Base-by-base conservation (phyloP, 2,329 filamentous ascomycete genomes). In the Fusarium sp. region DNA sequence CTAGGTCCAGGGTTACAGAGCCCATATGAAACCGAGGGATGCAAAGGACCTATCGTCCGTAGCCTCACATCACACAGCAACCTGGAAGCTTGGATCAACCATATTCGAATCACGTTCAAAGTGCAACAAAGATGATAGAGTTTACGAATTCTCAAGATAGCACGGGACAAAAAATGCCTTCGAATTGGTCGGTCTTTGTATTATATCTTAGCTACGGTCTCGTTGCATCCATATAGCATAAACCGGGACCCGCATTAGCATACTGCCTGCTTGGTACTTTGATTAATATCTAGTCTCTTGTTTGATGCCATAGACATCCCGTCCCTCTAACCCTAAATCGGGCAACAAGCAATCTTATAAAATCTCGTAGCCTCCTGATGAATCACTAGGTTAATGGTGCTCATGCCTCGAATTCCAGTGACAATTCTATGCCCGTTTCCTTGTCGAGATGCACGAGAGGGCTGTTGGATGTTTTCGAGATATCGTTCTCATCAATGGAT, bases 361-460 rank as follows among this genome's bases (percentile, higher is more conserved):
- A 25, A 60, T 52, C 49, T 12, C 32, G 24, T 41, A 41, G 24
- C 24, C 24, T 41, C 49, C 49, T n/a, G 32, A 52, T 52, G 32
- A 18, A 41, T 41, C 27, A 34, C 49, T 18, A 27, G 11, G 49
- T 52, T n/a, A 41, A 41, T 27, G 32, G 54, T 40, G 30, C 61
- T 18, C 40, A 46, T 27, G 53, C 13, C 27, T 52, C 63, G 30
- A 61, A 55, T 32, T 55, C 55, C 32, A 66, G 22, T 4, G 24
- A 49, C 14, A 37, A 20, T 18, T 25, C 53, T 24, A 29, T n/a
- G 3, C 29, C 34, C 9, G 27, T 29, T 9, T 37, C 27, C 7
- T 65, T 13, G 32, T 45, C 9, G 13, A 16, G 18, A 14, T 14
- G 6, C 13, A 41, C 10, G 27, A 18, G 18, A 22, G 13, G 29